These are phyloP conservation scores for Solanum chiquidenum DNA, from an alignment of 257 asterid species.

Conservation along the genomic window DNA sequence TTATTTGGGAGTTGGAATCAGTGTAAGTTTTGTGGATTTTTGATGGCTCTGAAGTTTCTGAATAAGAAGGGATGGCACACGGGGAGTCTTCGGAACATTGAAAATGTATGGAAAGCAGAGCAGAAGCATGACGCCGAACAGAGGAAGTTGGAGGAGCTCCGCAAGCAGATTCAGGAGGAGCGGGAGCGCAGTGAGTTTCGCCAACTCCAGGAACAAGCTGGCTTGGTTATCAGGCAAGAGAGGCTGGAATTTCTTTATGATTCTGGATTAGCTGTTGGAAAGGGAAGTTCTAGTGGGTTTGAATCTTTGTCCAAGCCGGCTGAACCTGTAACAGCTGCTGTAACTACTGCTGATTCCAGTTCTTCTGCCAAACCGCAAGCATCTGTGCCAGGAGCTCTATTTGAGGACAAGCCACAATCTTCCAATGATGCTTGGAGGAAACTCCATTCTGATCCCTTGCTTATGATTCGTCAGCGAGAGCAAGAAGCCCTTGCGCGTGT, in stretches of 20 bases:
- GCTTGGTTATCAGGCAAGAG: slow-evolving; percentile 89
- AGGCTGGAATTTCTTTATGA: slow-evolving; percentile 89
- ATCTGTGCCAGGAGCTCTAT: slow-evolving; percentile 62
- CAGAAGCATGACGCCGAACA: slow-evolving; percentile 95
- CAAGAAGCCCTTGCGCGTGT: slow-evolving; percentile 94
- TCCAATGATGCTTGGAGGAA: slow-evolving; percentile 97
- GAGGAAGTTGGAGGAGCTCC: slow-evolving; percentile 86
- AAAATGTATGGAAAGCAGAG: slow-evolving; percentile 98
- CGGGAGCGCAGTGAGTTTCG: slow-evolving; percentile 91
- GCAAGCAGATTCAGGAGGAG: slow-evolving; percentile 88
- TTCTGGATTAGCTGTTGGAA: slow-evolving; percentile 93
- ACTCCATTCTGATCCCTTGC: slow-evolving; percentile 92
- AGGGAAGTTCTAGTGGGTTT: slow-evolving; percentile 55
- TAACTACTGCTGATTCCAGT: slow-evolving; percentile 15
- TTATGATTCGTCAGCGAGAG: slow-evolving; percentile 84
- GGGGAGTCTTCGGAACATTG: slow-evolving; percentile 92
- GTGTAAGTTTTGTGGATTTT: neutral
- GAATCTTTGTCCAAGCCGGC: slow-evolving; percentile 43
- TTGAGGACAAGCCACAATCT: slow-evolving; percentile 90
- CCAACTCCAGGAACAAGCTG: slow-evolving; percentile 85
- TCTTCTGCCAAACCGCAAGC: slow-evolving; percentile 46
- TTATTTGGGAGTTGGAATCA: neutral
- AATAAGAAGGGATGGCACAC: slow-evolving; percentile 99
- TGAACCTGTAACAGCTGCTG: slow-evolving; percentile 23
- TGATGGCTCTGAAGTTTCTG: slow-evolving; percentile 73